phyloP scores from a whole-genome alignment of 768 basidiomycete species.

The Chalciporus sphaerocephalus region DNA sequence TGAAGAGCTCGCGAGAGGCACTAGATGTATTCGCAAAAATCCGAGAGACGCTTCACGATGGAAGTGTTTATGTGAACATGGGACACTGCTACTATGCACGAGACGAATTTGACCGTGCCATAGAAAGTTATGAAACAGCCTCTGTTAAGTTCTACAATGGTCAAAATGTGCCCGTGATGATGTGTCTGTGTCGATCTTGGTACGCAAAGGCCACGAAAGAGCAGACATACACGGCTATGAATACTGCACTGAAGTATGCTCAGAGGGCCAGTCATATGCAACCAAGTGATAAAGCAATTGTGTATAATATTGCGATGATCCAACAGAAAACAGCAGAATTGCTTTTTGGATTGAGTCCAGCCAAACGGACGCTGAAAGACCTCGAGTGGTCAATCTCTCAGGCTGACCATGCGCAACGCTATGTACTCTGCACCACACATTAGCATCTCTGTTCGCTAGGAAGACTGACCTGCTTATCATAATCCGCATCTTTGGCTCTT shows the following conservation, averaged over 20 bases:
- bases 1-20: slow-evolving; percentile 80
- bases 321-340: slow-evolving; percentile 95
- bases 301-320: slow-evolving; percentile 98
- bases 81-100: slow-evolving; percentile 91
- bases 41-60: slow-evolving; percentile 75
- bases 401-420: slow-evolving; percentile 86
- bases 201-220: slow-evolving; percentile 92
- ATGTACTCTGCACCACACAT: slow-evolving; percentile 17
- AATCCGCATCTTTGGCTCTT: slow-evolving; percentile 72
- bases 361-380: slow-evolving; percentile 78
- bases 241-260: slow-evolving; percentile 77
- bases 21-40: slow-evolving; percentile 88
- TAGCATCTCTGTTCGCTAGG: not conserved
- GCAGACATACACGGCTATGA: slow-evolving; percentile 76
- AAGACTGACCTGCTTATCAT: not conserved
- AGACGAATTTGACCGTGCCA: slow-evolving; percentile 93
- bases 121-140: slow-evolving; percentile 94
- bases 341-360: slow-evolving; percentile 65
- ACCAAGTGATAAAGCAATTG: slow-evolving; percentile 82
- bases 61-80: slow-evolving; percentile 92
- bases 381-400: slow-evolving; percentile 74
- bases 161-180: slow-evolving; percentile 68
- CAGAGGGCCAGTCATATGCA: slow-evolving; percentile 86
- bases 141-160: slow-evolving; percentile 71
- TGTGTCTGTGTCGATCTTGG: slow-evolving; percentile 90